Conservation (phyloP, 257 asterid genomes). For the Primulina tabacum region DNA sequence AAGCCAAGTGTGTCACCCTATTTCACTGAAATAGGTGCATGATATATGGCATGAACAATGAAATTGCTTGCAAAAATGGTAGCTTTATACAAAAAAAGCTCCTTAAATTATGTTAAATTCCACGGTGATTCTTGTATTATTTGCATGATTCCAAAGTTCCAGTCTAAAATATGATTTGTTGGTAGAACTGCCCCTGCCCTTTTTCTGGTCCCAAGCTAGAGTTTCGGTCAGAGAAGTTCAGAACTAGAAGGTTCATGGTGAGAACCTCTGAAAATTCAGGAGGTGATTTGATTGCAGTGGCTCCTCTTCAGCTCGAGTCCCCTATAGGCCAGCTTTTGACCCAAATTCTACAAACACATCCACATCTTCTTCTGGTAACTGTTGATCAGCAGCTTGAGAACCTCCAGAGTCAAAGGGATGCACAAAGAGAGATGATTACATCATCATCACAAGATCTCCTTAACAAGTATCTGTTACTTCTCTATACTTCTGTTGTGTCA, state of each 20-base stretch:
- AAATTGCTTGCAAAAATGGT: neutral
- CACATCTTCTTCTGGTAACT: constrained; percentile 72
- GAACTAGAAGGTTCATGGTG: constrained; percentile 44
- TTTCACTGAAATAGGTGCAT: neutral
- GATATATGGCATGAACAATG: constrained; percentile 11
- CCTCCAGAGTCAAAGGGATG: constrained; percentile 69
- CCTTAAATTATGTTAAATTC: neutral
- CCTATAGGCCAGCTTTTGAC: constrained; percentile 84
- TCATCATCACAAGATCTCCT: constrained; percentile 62
- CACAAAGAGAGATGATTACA: constrained; percentile 37
- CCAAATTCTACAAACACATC: constrained; percentile 66
- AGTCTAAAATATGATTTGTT: neutral
- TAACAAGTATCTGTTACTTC: constrained; percentile 51
- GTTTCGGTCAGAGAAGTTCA: constrained; percentile 43
- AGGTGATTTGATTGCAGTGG: constrained; percentile 55
- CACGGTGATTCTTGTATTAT: neutral
- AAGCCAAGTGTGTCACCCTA: neutral
- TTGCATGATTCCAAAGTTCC: constrained; percentile 1
- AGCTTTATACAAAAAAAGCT: neutral
- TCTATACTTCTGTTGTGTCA: constrained; percentile 1
- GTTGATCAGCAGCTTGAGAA: constrained; percentile 91
- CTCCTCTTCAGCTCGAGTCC: constrained; percentile 79
- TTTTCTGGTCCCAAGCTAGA: constrained; percentile 49
- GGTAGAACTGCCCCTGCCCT: constrained; percentile 28
- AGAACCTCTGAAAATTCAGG: constrained; percentile 60